Evolutionary conservation across 1,139 yeast species (phyloP).

Genomic region (Hansenula lynferdii): DNA sequence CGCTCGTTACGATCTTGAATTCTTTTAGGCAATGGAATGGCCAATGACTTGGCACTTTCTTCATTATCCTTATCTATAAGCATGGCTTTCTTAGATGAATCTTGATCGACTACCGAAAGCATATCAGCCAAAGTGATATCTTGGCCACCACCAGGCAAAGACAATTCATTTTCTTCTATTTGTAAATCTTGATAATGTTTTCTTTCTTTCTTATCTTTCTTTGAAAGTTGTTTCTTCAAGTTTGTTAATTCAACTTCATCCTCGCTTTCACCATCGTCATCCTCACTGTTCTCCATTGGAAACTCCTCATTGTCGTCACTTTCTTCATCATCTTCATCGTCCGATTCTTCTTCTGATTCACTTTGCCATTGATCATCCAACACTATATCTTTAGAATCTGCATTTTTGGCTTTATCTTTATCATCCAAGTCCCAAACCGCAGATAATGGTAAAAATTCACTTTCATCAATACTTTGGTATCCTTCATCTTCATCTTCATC

Average conservation of each 20-base stretch:
- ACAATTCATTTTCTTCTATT: conserved; percentile 65
- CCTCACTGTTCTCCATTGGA: conserved; percentile 28
- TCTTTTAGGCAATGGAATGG: conserved; percentile 81
- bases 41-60: conserved; percentile 37
- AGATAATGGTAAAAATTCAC: conserved; percentile 68
- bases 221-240: conserved; percentile 26
- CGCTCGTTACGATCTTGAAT: conserved; percentile 86
- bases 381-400: conserved; percentile 32
- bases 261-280: conserved; percentile 32
- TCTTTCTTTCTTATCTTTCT: conserved; percentile 30
- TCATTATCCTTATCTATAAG: conserved; percentile 41
- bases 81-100: conserved; percentile 42
- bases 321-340: conserved; percentile 24
- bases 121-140: conserved; percentile 70
- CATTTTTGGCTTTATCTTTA: conserved; percentile 32
- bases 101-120: conserved; percentile 54
- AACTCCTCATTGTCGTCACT: conserved; percentile 26
- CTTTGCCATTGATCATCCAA: conserved; percentile 31
- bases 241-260: conserved; percentile 33
- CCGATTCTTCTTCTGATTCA: conserved; percentile 16
- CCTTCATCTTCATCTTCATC: conserved; percentile 39
- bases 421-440: conserved; percentile 90
- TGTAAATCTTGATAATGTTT: conserved; percentile 46
- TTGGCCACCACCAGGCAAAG: conserved; percentile 52
- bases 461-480: conserved; percentile 58